Conservation (phyloP, 2,329 filamentous ascomycete genomes). For the Calonectria pauciramosa region DNA sequence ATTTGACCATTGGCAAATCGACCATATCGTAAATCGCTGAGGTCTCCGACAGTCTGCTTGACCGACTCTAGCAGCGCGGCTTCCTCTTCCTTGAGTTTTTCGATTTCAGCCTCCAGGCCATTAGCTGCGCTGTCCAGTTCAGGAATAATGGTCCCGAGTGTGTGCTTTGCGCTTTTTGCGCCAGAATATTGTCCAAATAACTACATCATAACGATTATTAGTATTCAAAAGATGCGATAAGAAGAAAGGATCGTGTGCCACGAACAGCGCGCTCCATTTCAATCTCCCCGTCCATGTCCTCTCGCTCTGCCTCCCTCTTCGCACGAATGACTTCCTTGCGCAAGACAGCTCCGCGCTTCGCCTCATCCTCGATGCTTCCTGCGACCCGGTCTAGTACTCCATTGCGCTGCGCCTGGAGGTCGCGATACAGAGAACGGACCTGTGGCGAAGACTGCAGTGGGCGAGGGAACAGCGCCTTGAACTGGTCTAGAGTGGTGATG, state of each 20-base stretch:
- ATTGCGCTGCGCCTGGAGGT: slow-evolving; percentile 82
- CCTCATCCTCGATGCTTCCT: slow-evolving; percentile 75
- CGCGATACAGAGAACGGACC: slow-evolving; percentile 80
- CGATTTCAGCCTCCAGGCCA: slow-evolving; percentile 78
- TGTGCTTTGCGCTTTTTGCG: slow-evolving; percentile 68
- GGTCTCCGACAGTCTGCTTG: slow-evolving; percentile 74
- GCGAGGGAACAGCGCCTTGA: slow-evolving; percentile 82
- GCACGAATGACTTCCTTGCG: slow-evolving; percentile 69
- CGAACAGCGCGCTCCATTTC: slow-evolving; percentile 72
- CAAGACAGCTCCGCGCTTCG: slow-evolving; percentile 70
- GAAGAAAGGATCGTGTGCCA: neutral
- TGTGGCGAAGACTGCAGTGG: slow-evolving; percentile 75
- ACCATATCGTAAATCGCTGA: slow-evolving; percentile 89
- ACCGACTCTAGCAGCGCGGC: slow-evolving; percentile 71
- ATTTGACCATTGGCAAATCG: slow-evolving; percentile 76
- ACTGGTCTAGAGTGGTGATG: slow-evolving; percentile 80
- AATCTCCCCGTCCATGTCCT: slow-evolving; percentile 72
- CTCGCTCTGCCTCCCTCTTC: slow-evolving; percentile 65
- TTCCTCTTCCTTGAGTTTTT: slow-evolving; percentile 75
- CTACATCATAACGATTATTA: slow-evolving; percentile 52
- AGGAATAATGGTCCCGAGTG: slow-evolving; percentile 73
- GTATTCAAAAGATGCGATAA: neutral
- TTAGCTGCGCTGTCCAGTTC: slow-evolving; percentile 77
- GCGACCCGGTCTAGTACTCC: slow-evolving; percentile 77
- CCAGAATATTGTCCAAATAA: slow-evolving; percentile 67